Conservation (phyloP, 2,329 filamentous ascomycete species). For the Bipolaris gigantea region DNA sequence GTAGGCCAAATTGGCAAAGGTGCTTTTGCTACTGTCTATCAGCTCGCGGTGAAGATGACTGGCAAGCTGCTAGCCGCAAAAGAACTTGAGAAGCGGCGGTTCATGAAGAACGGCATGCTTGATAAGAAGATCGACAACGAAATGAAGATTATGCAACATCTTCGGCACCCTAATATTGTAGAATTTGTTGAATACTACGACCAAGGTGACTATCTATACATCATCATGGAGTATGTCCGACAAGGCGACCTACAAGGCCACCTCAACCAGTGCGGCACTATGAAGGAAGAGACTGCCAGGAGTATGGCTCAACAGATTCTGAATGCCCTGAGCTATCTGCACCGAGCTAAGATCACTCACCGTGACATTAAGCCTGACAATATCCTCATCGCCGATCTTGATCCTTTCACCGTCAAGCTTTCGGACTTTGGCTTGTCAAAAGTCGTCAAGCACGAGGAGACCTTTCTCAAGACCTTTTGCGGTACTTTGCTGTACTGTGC, state of each 20-base stretch:
- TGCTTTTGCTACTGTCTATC: constrained; percentile 92
- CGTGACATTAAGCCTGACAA: constrained; percentile 99
- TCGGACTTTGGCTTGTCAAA: constrained; percentile 98
- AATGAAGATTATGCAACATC: constrained; percentile 89
- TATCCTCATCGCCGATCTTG: constrained; percentile 75
- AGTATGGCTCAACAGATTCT: constrained; percentile 75
- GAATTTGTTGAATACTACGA: constrained; percentile 88
- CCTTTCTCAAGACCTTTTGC: constrained; percentile 94
- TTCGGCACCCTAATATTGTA: constrained; percentile 88
- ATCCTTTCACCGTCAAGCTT: constrained; percentile 82
- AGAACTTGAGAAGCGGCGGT: constrained; percentile 88
- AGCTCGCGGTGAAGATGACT: constrained; percentile 81
- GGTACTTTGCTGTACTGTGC: constrained; percentile 95
- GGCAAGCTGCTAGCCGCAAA: constrained; percentile 87
- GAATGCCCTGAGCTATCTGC: constrained; percentile 81
- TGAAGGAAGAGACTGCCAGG: constrained; percentile 71
- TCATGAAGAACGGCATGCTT: constrained; percentile 88
- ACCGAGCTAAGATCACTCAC: constrained; percentile 87
- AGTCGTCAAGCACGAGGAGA: constrained; percentile 85
- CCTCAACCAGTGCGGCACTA: constrained; percentile 61
- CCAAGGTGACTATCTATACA: constrained; percentile 78
- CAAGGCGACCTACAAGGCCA: constrained; percentile 80
- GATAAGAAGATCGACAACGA: constrained; percentile 95
- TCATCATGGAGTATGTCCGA: constrained; percentile 93
- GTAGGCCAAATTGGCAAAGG: constrained; percentile 79